phyloP scores from a whole-genome alignment of 192 early-diverging fungal genomes.

The Coemansia pectinata region DNA sequence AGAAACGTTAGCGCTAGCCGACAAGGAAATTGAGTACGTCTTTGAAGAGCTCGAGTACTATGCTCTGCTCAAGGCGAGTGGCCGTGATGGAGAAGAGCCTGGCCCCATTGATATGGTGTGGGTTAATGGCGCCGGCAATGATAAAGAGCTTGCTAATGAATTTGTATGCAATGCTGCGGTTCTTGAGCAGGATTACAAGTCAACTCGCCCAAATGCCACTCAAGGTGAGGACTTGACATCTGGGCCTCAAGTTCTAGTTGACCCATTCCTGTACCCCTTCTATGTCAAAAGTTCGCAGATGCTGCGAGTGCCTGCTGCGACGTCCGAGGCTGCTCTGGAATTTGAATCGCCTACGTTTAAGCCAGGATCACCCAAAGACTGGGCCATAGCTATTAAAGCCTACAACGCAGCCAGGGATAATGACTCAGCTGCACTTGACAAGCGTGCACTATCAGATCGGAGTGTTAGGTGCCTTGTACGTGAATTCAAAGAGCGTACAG shows the following conservation, averaged over 20 bases:
- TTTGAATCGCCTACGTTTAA: not conserved
- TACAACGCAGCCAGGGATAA: not conserved
- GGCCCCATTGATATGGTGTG: conserved; percentile 5
- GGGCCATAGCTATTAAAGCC: not conserved
- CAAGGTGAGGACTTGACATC: not conserved
- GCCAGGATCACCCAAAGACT: not conserved
- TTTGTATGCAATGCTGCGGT: not conserved
- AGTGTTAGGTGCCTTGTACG: too few species aligned
- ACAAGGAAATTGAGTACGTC: not conserved
- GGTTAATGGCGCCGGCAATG: not conserved
- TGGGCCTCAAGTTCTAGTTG: not conserved
- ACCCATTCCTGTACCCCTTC: not conserved
- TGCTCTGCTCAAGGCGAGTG: not conserved
- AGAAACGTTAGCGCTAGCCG: not conserved
- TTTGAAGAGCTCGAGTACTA: not conserved
- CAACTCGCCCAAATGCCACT: not conserved
- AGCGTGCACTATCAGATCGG: too few species aligned
- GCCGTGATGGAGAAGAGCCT: not conserved
- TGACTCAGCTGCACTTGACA: not conserved
- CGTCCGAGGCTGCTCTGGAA: not conserved
- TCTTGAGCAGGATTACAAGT: not conserved
- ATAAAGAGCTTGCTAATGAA: not conserved
- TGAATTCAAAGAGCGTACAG: not conserved
- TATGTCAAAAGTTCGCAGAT: not conserved
- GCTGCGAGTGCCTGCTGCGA: not conserved